phyloP scores from a whole-genome alignment of 176 grass and related monocot genomes.

The Saccharum officinarum region DNA sequence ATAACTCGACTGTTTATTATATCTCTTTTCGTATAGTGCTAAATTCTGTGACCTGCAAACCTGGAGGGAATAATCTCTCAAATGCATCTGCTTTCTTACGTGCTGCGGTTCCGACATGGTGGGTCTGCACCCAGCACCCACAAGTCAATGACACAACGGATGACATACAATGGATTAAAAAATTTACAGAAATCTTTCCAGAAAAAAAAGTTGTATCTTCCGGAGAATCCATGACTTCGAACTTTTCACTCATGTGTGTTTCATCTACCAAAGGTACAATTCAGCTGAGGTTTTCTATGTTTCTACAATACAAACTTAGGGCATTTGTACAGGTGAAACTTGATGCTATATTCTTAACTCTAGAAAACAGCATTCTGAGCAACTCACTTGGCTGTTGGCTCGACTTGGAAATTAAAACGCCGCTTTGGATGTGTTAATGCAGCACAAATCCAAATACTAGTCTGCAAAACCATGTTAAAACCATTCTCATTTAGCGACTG shows the following conservation, averaged over 20 bases:
- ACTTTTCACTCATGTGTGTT: neutral
- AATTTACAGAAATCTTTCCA: neutral
- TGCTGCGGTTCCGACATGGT: neutral
- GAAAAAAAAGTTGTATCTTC: neutral
- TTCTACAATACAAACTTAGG: neutral
- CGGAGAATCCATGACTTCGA: neutral
- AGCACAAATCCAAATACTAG: neutral
- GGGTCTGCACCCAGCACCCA: no score
- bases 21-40: no score
- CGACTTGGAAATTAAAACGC: neutral
- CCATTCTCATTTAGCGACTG: neutral
- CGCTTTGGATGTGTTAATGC: neutral
- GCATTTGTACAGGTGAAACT: neutral
- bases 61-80: no score
- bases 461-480: neutral
- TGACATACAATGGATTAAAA: neutral
- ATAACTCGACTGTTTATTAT: no score
- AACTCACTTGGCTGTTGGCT: neutral
- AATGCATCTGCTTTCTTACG: no score
- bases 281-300: neutral
- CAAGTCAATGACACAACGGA: no score
- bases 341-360: neutral
- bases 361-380: neutral
- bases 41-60: no score
- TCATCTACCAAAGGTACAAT: neutral